Conservation (phyloP, 768 basidiomycete species). For the Leucocoprinus leucothites region DNA sequence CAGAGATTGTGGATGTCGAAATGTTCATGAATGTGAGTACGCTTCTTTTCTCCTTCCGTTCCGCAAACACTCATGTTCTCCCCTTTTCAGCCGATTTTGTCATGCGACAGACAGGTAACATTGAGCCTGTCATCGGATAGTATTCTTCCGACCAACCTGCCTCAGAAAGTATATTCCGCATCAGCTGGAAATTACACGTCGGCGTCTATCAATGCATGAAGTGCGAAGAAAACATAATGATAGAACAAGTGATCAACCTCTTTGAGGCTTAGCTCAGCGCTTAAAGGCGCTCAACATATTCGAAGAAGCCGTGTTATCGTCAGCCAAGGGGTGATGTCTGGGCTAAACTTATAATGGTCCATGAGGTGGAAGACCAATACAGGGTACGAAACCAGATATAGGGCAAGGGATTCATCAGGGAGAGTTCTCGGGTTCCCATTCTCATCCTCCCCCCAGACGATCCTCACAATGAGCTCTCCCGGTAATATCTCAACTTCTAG, state of each 20-base stretch:
- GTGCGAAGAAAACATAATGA: too few species aligned
- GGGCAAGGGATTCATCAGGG: background rate
- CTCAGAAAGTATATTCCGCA: too few species aligned
- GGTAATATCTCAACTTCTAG: too few species aligned
- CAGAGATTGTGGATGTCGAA: too few species aligned
- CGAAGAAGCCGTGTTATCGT: background rate
- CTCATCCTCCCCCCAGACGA: background rate
- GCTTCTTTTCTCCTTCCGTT: too few species aligned
- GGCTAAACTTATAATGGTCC: background rate
- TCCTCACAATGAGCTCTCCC: conserved; percentile 3
- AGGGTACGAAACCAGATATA: conserved; percentile 5
- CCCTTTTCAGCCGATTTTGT: conserved; percentile 5
- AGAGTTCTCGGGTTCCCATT: background rate
- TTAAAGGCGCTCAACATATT: too few species aligned
- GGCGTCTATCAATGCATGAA: too few species aligned
- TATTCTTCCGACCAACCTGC: background rate
- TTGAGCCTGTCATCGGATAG: background rate
- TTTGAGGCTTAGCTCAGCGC: too few species aligned
- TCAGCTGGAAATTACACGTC: too few species aligned
- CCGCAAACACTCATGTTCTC: background rate
- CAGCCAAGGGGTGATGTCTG: background rate
- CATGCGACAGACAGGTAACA: conserved; percentile 3
- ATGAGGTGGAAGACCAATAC: background rate
- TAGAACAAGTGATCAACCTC: too few species aligned
- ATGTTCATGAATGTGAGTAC: too few species aligned